These are phyloP conservation scores for Dipodascus albidus DNA, from an alignment of 805 yeast species.

Conservation along the genomic window DNA sequence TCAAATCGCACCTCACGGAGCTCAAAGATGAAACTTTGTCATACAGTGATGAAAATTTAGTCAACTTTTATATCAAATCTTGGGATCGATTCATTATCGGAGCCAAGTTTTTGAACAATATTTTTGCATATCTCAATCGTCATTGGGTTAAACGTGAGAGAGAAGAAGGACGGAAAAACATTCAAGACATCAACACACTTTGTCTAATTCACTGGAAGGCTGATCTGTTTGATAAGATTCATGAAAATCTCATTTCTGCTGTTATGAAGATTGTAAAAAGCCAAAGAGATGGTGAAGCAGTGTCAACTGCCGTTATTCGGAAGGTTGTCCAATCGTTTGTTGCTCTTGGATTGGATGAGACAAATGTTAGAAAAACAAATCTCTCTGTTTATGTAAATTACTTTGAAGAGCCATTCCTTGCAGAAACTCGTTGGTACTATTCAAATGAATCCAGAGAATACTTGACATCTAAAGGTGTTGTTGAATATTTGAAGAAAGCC, in stretches of 20 bases:
- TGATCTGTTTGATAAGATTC: constrained; percentile 61
- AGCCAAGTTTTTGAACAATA: constrained; percentile 82
- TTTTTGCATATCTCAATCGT: constrained; percentile 89
- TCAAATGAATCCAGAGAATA: constrained; percentile 54
- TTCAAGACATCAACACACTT: constrained; percentile 83
- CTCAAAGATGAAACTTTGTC: constrained; percentile 23
- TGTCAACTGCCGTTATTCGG: constrained; percentile 53
- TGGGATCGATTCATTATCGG: constrained; percentile 90
- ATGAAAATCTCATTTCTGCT: constrained; percentile 49
- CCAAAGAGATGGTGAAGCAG: constrained; percentile 70
- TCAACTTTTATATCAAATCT: constrained; percentile 72
- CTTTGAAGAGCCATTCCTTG: constrained; percentile 69
- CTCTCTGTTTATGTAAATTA: constrained; percentile 67
- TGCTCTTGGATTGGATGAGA: constrained; percentile 78
- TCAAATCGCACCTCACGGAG: constrained; percentile 37
- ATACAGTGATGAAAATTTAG: constrained; percentile 51
- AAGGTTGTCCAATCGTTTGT: constrained; percentile 80
- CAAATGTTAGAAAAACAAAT: constrained; percentile 77
- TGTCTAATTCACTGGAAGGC: constrained; percentile 83
- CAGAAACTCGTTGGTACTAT: constrained; percentile 45
- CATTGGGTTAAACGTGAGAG: constrained; percentile 97
- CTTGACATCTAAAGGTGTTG: constrained; percentile 65
- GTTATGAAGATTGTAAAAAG: constrained; percentile 63
- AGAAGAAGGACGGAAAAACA: constrained; percentile 80
- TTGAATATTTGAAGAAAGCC: constrained; percentile 83